A percentile compares a stretch with the other conserved stretches of the same genome.
These are phyloP conservation scores for Puccinia polysora DNA, from an alignment of 1,284 basidiomycete species.

Conservation along the genomic window DNA sequence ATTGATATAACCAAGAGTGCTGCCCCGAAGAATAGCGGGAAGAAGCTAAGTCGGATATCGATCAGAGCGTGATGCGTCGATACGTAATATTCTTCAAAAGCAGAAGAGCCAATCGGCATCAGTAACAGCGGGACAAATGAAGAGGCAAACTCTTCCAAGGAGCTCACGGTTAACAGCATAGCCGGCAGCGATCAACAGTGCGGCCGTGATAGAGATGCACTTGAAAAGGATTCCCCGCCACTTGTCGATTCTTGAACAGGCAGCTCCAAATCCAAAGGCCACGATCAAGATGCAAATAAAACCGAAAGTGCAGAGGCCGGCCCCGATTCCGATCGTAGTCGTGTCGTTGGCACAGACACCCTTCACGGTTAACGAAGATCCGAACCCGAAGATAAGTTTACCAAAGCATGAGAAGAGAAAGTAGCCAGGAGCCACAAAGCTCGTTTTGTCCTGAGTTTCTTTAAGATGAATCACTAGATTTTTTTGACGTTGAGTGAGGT, in stretches of 20 bases:
- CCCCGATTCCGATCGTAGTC: neutral
- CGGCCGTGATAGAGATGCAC: neutral
- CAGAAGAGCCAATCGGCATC: no score
- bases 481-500: constrained; percentile 14
- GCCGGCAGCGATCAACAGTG: constrained; percentile 12
- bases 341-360: neutral
- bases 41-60: constrained; percentile 16
- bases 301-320: neutral
- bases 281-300: constrained; percentile 23
- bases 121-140: neutral
- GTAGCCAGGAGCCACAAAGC: constrained; percentile 13
- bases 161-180: constrained; percentile 28
- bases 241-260: neutral
- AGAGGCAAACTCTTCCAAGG: neutral
- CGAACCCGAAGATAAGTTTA: constrained; percentile 26
- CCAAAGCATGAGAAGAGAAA: constrained; percentile 16
- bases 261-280: constrained; percentile 23
- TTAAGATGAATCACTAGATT: neutral
- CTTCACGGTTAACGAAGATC: constrained; percentile 11
- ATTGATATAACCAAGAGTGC: neutral
- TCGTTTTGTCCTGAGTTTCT: neutral
- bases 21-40: constrained; percentile 17
- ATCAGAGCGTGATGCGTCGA: constrained; percentile 4
- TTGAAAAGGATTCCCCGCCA: constrained; percentile 10
- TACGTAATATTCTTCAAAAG: constrained; percentile 7